A percentile compares a stretch with the other conserved stretches of the same genome.
Conservation (phyloP, 1,284 basidiomycete genomes). For the Heterobasidion parviporum region DNA sequence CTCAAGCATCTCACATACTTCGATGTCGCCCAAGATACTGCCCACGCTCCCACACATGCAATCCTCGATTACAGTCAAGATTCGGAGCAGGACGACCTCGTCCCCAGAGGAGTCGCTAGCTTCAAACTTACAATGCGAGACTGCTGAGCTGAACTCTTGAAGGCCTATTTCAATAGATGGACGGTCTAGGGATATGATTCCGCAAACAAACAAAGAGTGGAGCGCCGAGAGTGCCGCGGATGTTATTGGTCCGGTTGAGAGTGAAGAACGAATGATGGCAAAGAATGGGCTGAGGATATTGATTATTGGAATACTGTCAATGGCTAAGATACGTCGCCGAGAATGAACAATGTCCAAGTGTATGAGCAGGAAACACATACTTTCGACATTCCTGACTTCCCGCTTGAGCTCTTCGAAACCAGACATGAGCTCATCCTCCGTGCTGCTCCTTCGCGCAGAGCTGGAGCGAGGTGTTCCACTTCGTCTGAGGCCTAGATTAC, state of each 20-base stretch:
- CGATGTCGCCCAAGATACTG: conserved; percentile 75
- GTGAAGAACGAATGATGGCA: conserved; percentile 84
- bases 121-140: conserved; percentile 97
- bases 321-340: conserved; percentile 32
- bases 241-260: conserved; percentile 93
- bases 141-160: conserved; percentile 79
- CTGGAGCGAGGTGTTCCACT: conserved; percentile 32
- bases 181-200: conserved; percentile 55
- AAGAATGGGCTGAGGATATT: conserved; percentile 84
- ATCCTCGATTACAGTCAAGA: conserved; percentile 87
- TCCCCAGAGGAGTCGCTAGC: conserved; percentile 93
- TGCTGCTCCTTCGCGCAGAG: conserved; percentile 34
- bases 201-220: conserved; percentile 80
- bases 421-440: conserved; percentile 78
- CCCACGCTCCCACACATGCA: conserved; percentile 71
- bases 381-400: conserved; percentile 61
- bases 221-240: conserved; percentile 82
- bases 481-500: conserved; percentile 65
- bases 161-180: conserved; percentile 56
- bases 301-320: conserved; percentile 45
- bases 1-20: conserved; percentile 97
- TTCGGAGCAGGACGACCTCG: conserved; percentile 90
- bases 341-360: background rate
- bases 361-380: conserved; percentile 28
- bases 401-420: conserved; percentile 86